Evolutionary conservation across 1,284 basidiomycete genomes (phyloP).

Genomic region (Ceratobasidium sp.): DNA sequence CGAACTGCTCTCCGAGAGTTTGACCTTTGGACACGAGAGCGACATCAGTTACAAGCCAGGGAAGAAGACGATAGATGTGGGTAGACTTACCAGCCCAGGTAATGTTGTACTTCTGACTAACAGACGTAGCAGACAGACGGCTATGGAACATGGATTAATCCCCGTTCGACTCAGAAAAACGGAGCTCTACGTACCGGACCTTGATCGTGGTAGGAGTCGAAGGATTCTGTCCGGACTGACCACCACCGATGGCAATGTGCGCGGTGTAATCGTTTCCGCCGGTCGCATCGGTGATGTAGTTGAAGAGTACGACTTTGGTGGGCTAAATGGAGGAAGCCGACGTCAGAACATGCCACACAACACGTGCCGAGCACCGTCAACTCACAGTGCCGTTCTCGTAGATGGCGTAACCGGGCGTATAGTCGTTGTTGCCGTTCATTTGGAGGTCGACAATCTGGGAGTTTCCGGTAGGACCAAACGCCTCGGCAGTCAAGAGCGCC

Average conservation of each 20-base stretch:
- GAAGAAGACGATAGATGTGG: slow-evolving; percentile 51
- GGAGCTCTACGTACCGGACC: slow-evolving; percentile 65
- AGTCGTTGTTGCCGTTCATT: slow-evolving; percentile 64
- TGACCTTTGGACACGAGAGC: slow-evolving; percentile 58
- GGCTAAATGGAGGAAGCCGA: slow-evolving; percentile 54
- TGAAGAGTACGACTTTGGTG: slow-evolving; percentile 73
- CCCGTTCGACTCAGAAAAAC: slow-evolving; percentile 2
- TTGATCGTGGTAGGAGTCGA: slow-evolving; percentile 64
- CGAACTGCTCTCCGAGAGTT: slow-evolving; percentile 74
- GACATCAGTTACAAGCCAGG: slow-evolving; percentile 51
- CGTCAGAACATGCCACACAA: slow-evolving; percentile 49
- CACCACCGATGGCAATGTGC: slow-evolving; percentile 63
- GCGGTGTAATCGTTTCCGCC: slow-evolving; percentile 68
- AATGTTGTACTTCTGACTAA: slow-evolving; percentile 75
- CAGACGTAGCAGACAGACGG: slow-evolving; percentile 64
- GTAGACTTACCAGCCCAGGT: slow-evolving; percentile 72
- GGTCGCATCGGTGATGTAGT: slow-evolving; percentile 70
- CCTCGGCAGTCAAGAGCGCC: slow-evolving; percentile 65
- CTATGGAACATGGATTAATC: slow-evolving; percentile 51
- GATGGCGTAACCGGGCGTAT: slow-evolving; percentile 78
- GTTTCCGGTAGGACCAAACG: slow-evolving; percentile 59
- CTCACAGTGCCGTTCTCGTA: slow-evolving; percentile 68
- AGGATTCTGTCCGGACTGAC: slow-evolving; percentile 57
- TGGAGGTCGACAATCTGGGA: slow-evolving; percentile 67
- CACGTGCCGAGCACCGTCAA: not conserved